Evolutionary conservation across 2,329 filamentous ascomycete species (phyloP).

Genomic region (Atkinsonella texensis): DNA sequence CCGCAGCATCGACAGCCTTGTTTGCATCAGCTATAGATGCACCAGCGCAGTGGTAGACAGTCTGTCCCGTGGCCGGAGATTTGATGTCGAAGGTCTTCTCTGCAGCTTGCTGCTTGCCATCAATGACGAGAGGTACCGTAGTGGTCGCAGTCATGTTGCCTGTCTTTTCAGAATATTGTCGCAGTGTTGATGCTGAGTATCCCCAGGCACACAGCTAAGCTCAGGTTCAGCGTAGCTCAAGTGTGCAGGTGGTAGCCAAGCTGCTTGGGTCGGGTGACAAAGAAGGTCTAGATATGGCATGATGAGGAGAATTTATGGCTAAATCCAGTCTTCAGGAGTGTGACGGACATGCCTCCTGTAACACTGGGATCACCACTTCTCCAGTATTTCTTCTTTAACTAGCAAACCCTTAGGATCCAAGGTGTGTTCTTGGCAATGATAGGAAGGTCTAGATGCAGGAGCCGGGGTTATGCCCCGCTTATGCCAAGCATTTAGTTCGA

Average conservation of each 20-base stretch:
- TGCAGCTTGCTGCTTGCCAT: slow-evolving; percentile 32
- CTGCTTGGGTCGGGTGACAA: too few relatives aligned
- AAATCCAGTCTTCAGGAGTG: too few relatives aligned
- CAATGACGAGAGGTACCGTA: slow-evolving; percentile 29
- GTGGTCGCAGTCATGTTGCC: not conserved
- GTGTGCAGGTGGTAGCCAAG: too few relatives aligned
- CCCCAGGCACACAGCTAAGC: not conserved
- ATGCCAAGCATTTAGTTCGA: not conserved
- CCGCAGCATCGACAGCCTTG: slow-evolving; percentile 40
- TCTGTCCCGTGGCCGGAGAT: slow-evolving; percentile 39
- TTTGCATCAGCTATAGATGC: slow-evolving; percentile 44
- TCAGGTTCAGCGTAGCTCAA: too few relatives aligned
- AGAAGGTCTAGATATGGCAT: too few relatives aligned
- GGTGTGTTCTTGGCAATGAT: too few relatives aligned
- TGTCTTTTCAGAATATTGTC: not conserved
- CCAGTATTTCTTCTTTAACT: not conserved
- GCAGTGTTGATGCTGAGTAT: not conserved
- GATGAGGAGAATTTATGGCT: too few relatives aligned
- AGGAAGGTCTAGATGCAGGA: not conserved
- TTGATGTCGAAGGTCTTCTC: slow-evolving; percentile 41
- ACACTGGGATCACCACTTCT: not conserved
- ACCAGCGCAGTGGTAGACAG: slow-evolving; percentile 44
- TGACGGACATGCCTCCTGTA: too few relatives aligned
- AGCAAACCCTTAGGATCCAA: not conserved
- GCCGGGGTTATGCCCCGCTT: not conserved